Evolutionary conservation across 768 basidiomycete species (phyloP).

Genomic region (Pisolithus albus): DNA sequence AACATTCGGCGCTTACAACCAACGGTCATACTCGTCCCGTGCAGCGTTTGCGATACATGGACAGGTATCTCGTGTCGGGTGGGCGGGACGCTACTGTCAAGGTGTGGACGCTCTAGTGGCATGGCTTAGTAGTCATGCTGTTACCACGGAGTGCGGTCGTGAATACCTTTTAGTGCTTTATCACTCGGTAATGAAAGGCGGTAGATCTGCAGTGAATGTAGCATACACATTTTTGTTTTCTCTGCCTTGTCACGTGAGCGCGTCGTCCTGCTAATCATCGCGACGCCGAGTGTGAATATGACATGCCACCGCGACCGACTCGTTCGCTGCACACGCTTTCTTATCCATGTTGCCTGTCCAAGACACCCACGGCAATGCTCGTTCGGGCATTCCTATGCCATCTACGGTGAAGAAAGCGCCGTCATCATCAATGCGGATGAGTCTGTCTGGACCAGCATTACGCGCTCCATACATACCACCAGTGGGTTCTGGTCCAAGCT

Average conservation of each 20-base stretch:
- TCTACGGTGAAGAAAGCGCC: conserved; percentile 67
- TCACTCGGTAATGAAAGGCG: neutral
- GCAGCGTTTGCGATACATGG: conserved; percentile 90
- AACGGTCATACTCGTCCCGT: conserved; percentile 94
- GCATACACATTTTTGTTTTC: conserved; percentile 14
- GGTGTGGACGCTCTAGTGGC: conserved; percentile 80
- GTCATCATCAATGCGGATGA: conserved; percentile 49
- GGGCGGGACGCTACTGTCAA: conserved; percentile 82
- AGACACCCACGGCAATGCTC: conserved; percentile 43
- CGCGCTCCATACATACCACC: conserved; percentile 46
- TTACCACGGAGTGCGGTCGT: neutral
- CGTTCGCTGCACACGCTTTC: no score
- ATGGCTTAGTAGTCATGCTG: neutral
- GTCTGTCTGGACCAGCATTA: conserved; percentile 68
- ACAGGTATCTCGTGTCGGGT: conserved; percentile 88
- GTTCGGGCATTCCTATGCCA: conserved; percentile 69
- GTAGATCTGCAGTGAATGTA: conserved; percentile 19
- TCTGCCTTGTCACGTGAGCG: neutral
- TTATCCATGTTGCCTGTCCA: conserved; percentile 42
- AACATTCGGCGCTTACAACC: conserved; percentile 74
- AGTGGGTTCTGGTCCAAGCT: conserved; percentile 27
- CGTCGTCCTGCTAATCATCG: neutral
- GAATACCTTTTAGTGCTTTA: conserved; percentile 11
- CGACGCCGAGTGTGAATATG: no score
- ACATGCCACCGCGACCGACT: no score